Conservation (phyloP, 2,329 filamentous ascomycete species). For the Aspergillus neotritici region DNA sequence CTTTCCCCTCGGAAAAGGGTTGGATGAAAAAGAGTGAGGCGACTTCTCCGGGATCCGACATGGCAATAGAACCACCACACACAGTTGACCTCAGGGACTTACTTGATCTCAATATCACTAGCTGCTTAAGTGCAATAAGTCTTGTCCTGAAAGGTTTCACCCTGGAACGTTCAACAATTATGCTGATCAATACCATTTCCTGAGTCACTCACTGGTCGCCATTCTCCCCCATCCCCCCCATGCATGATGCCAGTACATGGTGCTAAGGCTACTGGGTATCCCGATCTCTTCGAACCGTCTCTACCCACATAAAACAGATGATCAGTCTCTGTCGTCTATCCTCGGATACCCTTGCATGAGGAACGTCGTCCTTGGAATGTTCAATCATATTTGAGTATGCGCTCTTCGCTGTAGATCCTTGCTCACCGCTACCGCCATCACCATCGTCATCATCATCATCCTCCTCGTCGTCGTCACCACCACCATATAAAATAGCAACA, state of each 20-base stretch:
- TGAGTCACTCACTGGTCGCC: conserved; percentile 1
- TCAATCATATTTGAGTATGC: background rate
- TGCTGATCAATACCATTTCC: conserved; percentile 8
- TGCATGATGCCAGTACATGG: too few relatives aligned
- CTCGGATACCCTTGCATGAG: background rate
- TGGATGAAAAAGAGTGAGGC: conserved; percentile 34
- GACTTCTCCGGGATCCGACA: conserved; percentile 21
- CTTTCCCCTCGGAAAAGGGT: conserved; percentile 24
- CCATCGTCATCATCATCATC: too few relatives aligned
- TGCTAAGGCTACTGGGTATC: too few relatives aligned
- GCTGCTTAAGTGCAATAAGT: conserved; percentile 6
- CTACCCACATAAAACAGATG: background rate
- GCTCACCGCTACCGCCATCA: too few relatives aligned
- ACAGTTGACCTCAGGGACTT: conserved; percentile 8
- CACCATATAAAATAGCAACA: background rate
- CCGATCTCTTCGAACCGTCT: conserved; percentile 5
- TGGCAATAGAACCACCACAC: conserved; percentile 12
- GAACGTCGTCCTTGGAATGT: background rate
- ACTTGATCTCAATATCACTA: conserved; percentile 4
- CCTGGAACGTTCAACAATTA: conserved; percentile 3
- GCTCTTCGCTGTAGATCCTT: too few relatives aligned
- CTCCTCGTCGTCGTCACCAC: background rate
- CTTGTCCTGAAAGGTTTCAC: conserved; percentile 4
- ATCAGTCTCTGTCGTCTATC: background rate
- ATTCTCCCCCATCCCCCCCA: background rate